phyloP scores from a whole-genome alignment of 2,329 filamentous ascomycete species.

The Epichloe scottii region DNA sequence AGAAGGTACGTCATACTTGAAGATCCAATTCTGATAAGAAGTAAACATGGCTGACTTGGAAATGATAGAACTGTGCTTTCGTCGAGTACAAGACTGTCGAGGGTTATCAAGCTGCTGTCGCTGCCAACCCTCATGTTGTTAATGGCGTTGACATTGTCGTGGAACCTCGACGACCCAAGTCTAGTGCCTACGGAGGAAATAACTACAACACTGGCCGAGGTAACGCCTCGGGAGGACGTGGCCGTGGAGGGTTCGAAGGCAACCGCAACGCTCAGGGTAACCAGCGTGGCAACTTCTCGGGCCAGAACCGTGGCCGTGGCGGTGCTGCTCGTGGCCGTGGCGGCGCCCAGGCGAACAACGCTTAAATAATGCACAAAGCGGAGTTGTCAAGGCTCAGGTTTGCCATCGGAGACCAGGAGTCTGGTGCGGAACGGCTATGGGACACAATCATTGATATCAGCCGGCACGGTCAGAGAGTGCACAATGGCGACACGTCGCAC shows the following conservation, averaged over 20 bases:
- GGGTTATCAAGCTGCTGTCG: slow-evolving; percentile 71
- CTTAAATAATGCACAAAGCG: slow-evolving; percentile 20
- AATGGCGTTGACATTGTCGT: slow-evolving; percentile 73
- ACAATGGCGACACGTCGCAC: background rate
- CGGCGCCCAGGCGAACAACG: slow-evolving; percentile 40
- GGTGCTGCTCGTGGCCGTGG: slow-evolving; percentile 53
- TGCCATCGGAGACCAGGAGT: background rate
- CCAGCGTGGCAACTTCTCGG: slow-evolving; percentile 58
- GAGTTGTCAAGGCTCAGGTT: background rate
- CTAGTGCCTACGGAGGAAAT: slow-evolving; percentile 55
- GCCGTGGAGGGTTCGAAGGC: slow-evolving; percentile 53
- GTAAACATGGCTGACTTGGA: background rate
- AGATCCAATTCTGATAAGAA: background rate
- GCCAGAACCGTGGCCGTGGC: slow-evolving; percentile 53
- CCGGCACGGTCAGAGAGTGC: background rate
- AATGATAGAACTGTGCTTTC: slow-evolving; percentile 77
- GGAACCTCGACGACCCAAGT: slow-evolving; percentile 76
- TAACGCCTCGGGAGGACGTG: slow-evolving; percentile 41
- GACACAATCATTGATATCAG: background rate
- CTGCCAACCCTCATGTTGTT: slow-evolving; percentile 75
- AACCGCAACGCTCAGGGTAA: slow-evolving; percentile 45
- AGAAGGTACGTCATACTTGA: slow-evolving; percentile 52
- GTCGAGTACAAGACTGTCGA: slow-evolving; percentile 78
- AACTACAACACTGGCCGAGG: slow-evolving; percentile 53
- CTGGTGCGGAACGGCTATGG: background rate